Conservation (phyloP, 352 stramenopile genomes). For the Phytophthora megakarya region DNA sequence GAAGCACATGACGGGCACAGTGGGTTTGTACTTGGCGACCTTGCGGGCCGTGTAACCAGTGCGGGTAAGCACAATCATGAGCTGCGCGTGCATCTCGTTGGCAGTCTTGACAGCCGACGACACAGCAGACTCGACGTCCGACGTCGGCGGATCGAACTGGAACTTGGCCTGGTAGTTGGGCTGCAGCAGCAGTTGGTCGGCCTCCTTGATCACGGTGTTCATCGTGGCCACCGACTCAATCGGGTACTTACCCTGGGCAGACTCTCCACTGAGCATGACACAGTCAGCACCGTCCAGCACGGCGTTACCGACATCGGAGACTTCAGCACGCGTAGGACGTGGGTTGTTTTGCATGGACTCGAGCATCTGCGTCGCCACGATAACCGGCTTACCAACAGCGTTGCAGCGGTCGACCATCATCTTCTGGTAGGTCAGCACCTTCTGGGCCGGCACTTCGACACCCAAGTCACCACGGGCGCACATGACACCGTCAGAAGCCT, state of each 20-base stretch:
- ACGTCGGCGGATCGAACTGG: slow-evolving; percentile 63
- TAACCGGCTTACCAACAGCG: slow-evolving; percentile 85
- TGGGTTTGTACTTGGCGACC: slow-evolving; percentile 92
- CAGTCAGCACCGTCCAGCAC: slow-evolving; percentile 87
- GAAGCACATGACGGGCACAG: slow-evolving; percentile 92
- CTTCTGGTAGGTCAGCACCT: slow-evolving; percentile 91
- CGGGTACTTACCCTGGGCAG: slow-evolving; percentile 89
- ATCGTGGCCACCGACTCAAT: slow-evolving; percentile 90
- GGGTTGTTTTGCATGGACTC: slow-evolving; percentile 90
- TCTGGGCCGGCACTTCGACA: slow-evolving; percentile 88
- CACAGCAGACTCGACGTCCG: slow-evolving; percentile 85
- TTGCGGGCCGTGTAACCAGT: slow-evolving; percentile 82
- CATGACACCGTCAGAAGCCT: slow-evolving; percentile 96
- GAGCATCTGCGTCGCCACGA: slow-evolving; percentile 91
- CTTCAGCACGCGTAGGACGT: slow-evolving; percentile 82
- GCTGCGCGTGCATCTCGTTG: slow-evolving; percentile 82
- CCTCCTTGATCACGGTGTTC: slow-evolving; percentile 93
- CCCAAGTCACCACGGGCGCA: slow-evolving; percentile 92
- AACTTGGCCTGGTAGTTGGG: slow-evolving; percentile 59
- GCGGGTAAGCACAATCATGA: slow-evolving; percentile 86
- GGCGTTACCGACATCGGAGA: slow-evolving; percentile 89
- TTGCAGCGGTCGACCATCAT: slow-evolving; percentile 88
- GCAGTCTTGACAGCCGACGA: slow-evolving; percentile 86
- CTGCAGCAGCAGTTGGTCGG: slow-evolving; percentile 75
- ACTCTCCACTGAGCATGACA: slow-evolving; percentile 89